Conservation (phyloP, 805 yeast genomes). For the Yueomyces sinensis region DNA sequence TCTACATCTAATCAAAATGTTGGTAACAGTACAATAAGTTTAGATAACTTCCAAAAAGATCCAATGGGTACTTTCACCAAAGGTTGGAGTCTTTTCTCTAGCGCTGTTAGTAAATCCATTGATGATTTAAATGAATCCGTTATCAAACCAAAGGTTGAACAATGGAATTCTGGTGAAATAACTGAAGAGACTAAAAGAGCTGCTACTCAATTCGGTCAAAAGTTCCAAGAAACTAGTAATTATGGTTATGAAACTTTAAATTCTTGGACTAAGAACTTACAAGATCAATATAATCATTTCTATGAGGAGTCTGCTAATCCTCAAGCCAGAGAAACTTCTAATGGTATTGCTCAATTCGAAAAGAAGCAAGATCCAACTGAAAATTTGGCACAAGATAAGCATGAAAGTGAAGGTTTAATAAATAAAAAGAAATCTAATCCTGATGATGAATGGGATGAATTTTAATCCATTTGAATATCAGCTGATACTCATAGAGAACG, state of each 20-base stretch:
- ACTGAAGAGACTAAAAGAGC: conserved; percentile 78
- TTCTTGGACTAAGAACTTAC: conserved; percentile 36
- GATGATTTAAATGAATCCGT: conserved; percentile 78
- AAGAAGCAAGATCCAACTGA: conserved; percentile 28
- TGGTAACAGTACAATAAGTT: conserved; percentile 31
- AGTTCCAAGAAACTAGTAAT: conserved; percentile 76
- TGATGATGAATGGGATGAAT: conserved; percentile 61
- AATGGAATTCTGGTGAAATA: conserved; percentile 57
- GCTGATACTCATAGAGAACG: too few relatives aligned
- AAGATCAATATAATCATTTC: conserved; percentile 21
- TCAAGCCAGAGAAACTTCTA: conserved; percentile 45
- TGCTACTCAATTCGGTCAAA: conserved; percentile 93
- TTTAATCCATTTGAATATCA: too few relatives aligned
- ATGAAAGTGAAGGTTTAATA: neutral
- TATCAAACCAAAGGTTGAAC: conserved; percentile 81
- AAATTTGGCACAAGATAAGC: conserved; percentile 12
- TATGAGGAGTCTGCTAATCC: conserved; percentile 22
- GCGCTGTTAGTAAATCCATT: conserved; percentile 73
- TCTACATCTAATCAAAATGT: conserved; percentile 6
- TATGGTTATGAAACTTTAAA: conserved; percentile 59
- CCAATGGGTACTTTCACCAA: conserved; percentile 83
- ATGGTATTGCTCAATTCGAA: conserved; percentile 41
- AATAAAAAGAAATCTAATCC: conserved; percentile 11
- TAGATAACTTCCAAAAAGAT: conserved; percentile 63
- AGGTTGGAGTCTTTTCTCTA: conserved; percentile 90